Percentiles rank a stretch among this genome's conserved stretches.
These are phyloP conservation scores for Cryphonectria parasitica DNA, from an alignment of 2,329 filamentous ascomycete species.

Conservation along the genomic window DNA sequence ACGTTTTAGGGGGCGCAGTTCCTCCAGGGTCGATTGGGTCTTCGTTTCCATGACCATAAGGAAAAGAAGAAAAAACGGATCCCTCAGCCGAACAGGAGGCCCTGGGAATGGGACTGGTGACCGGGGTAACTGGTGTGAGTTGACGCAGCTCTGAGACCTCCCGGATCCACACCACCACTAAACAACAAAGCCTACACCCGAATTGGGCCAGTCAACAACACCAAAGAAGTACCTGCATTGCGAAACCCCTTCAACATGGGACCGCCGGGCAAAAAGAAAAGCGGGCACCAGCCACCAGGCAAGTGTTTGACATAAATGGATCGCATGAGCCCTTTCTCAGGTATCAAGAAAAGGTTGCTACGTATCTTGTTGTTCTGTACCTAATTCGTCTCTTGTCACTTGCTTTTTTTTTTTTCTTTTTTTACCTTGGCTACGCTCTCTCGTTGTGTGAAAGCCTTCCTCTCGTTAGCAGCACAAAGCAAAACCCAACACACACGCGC, in stretches of 20 bases:
- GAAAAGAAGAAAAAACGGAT: neutral
- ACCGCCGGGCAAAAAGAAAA: conserved; percentile 16
- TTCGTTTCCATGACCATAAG: neutral
- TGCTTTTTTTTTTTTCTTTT: neutral
- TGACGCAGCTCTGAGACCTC: conserved; percentile 7
- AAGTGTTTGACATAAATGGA: conserved; percentile 6
- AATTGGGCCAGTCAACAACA: conserved; percentile 1
- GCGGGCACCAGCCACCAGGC: conserved; percentile 9
- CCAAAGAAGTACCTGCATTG: conserved; percentile 1
- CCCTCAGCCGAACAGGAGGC: neutral
- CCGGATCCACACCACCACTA: neutral
- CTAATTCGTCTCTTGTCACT: neutral
- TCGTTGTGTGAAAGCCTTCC: neutral
- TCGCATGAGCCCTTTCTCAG: neutral
- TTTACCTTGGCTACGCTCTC: neutral
- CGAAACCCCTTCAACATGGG: conserved; percentile 17
- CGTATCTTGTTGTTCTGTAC: neutral
- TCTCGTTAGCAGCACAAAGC: conserved; percentile 1
- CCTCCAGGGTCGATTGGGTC: conserved; percentile 21
- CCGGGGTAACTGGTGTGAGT: neutral
- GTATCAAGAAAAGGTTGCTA: neutral
- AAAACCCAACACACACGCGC: neutral
- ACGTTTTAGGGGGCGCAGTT: conserved; percentile 24
- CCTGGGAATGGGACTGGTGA: neutral
- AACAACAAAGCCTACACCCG: neutral